A percentile compares a stretch with the other conserved stretches of the same genome.
Evolutionary conservation across 148 eudicot species (phyloP).

Genomic region (Rhododendron henanense): DNA sequence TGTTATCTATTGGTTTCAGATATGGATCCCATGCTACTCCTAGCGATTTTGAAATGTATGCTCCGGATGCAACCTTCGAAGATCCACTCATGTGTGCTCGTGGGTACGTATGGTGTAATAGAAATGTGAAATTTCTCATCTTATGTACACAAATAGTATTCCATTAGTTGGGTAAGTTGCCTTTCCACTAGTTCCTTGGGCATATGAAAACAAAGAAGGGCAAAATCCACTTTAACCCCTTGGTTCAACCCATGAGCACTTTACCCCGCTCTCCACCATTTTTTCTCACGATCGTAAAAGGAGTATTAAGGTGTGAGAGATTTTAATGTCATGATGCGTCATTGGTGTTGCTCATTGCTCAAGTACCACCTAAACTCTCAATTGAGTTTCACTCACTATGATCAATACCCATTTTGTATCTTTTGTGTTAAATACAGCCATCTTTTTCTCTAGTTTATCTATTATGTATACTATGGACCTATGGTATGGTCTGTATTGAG

Average conservation of each 20-base stretch:
- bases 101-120: slow-evolving; percentile 39
- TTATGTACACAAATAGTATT: not conserved
- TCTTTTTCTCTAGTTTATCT: not conserved
- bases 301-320: not conserved
- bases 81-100: slow-evolving; percentile 81
- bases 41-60: slow-evolving; percentile 71
- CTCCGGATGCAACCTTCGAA: slow-evolving; percentile 73
- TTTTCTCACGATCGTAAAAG: not conserved
- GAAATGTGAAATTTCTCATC: not conserved
- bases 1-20: slow-evolving; percentile 30
- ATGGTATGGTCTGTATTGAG: not conserved
- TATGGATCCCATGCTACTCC: slow-evolving; percentile 58
- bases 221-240: not conserved
- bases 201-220: not conserved
- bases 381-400: not conserved
- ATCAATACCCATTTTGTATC: not conserved
- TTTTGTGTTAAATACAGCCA: too few species aligned
- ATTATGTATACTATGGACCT: too few species aligned
- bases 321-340: not conserved
- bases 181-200: not conserved
- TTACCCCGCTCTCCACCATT: not conserved
- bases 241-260: not conserved
- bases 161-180: not conserved
- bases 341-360: not conserved
- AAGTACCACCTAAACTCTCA: not conserved